Conservation (phyloP, 1,139 yeast genomes). For the Barnettozyma hawaiiensis region DNA sequence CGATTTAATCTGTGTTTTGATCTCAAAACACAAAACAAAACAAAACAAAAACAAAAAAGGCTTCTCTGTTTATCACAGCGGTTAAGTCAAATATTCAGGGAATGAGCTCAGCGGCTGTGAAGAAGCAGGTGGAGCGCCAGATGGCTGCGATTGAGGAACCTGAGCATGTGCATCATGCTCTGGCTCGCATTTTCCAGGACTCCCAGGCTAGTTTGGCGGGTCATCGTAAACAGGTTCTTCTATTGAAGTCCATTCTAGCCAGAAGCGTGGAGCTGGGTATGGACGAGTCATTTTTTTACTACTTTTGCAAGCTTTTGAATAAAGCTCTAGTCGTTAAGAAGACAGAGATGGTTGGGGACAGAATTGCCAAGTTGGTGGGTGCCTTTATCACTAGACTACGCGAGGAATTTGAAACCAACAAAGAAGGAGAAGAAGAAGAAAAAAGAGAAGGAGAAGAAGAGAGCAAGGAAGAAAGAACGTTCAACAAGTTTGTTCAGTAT, state of each 20-base stretch:
- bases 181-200: conserved; percentile 73
- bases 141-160: conserved; percentile 18
- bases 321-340: conserved; percentile 63
- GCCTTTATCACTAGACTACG: conserved; percentile 52
- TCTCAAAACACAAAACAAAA: not conserved
- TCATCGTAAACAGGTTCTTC: conserved; percentile 67
- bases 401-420: conserved; percentile 32
- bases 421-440: conserved; percentile 28
- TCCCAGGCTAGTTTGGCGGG: conserved; percentile 70
- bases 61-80: not conserved
- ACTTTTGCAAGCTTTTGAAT: conserved; percentile 57
- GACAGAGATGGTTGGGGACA: conserved; percentile 68
- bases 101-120: conserved; percentile 16
- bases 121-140: conserved; percentile 12
- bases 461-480: conserved; percentile 27
- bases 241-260: conserved; percentile 53
- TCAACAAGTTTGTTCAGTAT: conserved; percentile 50
- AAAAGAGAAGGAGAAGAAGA: conserved; percentile 25
- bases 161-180: conserved; percentile 36
- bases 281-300: conserved; percentile 53
- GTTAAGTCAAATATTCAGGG: not conserved
- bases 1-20: conserved; percentile 1
- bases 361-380: conserved; percentile 70
- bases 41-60: not conserved
- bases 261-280: conserved; percentile 48